Base-by-base conservation (phyloP, 805 yeast species). In the Dipodascopsis uninucleata region DNA sequence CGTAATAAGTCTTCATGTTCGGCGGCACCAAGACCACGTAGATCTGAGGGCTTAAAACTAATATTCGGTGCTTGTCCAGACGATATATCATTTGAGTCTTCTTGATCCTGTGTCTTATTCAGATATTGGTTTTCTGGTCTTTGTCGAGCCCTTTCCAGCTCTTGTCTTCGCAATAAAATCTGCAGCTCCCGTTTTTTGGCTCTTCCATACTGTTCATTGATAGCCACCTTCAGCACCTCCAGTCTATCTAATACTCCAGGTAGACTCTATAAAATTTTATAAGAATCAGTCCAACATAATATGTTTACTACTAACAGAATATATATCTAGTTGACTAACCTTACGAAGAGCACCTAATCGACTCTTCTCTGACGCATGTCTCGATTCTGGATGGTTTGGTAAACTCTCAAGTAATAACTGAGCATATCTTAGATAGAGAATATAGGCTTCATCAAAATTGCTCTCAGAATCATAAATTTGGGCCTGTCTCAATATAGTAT, bases 361-460 rank as follows among this genome's bases (percentile, higher is more conserved):
- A 40, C 34, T 21, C 29, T 41, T 28, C 28, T 40, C 55, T 24
- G 45, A 29, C 28, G 59, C 57, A 20, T 45, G 44, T 49, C 60
- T 61, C 40, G 74, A 52, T 21, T 69, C 74, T 0, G 79, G 77
- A 48, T 76, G 79, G 4, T 48, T 60, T 14, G 70, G 69, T 33
- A 79, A 56, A 38, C 65, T 65, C 61, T 75, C 72, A 41, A 74
- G 69, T 25, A 77, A 66, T 37, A 79, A 65, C 47, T 82, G 85
- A 18, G 81, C 72, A 53, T 77, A 80, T 44, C 88, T 63, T 35
- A 75, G 64, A 56, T 79, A 79, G 43, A 78, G 63, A 24, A 78
- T 61, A 56, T 74, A 82, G 0, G 85, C 77, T 46, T 74, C 75
- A 32, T 70, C 72, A 32, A 65, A 58, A 23, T 72, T 67, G 12